phyloP scores from a whole-genome alignment of 306 rosid species.

The Prunus armeniaca region DNA sequence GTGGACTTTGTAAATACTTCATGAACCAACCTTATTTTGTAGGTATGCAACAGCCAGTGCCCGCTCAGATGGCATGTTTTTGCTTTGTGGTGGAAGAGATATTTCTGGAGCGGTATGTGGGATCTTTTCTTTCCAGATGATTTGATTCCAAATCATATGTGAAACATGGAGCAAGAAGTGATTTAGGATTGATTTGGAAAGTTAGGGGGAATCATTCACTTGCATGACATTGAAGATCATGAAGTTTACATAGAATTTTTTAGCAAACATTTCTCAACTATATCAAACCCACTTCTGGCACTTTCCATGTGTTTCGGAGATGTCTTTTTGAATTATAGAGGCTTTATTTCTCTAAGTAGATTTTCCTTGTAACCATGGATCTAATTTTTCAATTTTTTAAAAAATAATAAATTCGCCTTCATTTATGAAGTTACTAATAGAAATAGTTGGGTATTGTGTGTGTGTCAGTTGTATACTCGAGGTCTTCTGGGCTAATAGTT shows the following conservation, averaged over 20 bases:
- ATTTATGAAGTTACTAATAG: background rate
- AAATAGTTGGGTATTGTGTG: background rate
- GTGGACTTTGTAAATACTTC: slow-evolving; percentile 16
- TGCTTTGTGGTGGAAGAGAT: slow-evolving; percentile 99
- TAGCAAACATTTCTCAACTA: background rate
- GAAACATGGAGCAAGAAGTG: background rate
- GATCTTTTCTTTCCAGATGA: slow-evolving; percentile 22
- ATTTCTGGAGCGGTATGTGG: slow-evolving; percentile 79
- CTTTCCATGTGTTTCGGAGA: background rate
- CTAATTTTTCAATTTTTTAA: background rate
- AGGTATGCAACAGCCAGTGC: slow-evolving; percentile 99
- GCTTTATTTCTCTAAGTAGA: background rate
- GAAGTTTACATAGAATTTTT: background rate
- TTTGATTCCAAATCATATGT: background rate
- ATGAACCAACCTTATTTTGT: slow-evolving; percentile 36
- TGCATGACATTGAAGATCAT: background rate
- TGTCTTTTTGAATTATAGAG: background rate
- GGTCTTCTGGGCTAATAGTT: background rate
- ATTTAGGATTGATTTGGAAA: background rate
- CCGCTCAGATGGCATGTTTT: slow-evolving; percentile 99
- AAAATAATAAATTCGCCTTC: background rate
- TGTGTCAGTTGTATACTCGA: background rate
- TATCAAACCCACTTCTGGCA: background rate
- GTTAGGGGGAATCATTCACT: background rate
- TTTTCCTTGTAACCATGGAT: background rate